Conservation (phyloP, 2,329 filamentous ascomycete genomes). For the Pseudopithomyces chartarum region DNA sequence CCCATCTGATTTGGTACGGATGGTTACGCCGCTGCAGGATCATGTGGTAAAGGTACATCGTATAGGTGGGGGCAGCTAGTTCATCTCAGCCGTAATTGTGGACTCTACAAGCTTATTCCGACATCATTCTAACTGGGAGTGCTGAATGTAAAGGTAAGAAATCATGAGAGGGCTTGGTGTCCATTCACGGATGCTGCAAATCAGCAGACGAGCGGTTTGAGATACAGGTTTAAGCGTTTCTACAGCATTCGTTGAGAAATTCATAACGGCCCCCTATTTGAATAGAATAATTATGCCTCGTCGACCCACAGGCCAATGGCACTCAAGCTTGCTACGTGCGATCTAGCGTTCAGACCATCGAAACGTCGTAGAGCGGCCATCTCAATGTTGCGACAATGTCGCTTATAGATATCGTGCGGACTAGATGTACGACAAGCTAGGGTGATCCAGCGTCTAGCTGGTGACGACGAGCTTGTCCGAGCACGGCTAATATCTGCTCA, state of each 20-base stretch:
- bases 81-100: neutral
- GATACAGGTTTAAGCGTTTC: no score
- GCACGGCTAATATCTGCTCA: neutral
- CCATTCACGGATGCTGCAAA: no score
- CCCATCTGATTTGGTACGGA: neutral
- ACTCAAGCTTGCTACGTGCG: no score
- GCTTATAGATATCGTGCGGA: neutral
- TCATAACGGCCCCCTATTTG: no score
- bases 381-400: neutral
- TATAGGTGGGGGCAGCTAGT: neutral
- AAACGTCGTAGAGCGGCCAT: no score
- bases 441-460: neutral
- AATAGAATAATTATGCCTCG: no score
- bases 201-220: no score
- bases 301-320: no score
- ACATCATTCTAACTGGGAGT: neutral
- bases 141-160: no score
- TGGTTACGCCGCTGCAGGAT: neutral
- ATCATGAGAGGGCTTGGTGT: no score
- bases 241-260: no score
- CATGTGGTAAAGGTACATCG: neutral
- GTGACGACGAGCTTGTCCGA: neutral
- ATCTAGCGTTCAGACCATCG: no score
- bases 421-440: slow-evolving; percentile 7
- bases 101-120: neutral